These are phyloP conservation scores for Tylopilus sp. DNA, from an alignment of 1,284 basidiomycete species.

Conservation along the genomic window DNA sequence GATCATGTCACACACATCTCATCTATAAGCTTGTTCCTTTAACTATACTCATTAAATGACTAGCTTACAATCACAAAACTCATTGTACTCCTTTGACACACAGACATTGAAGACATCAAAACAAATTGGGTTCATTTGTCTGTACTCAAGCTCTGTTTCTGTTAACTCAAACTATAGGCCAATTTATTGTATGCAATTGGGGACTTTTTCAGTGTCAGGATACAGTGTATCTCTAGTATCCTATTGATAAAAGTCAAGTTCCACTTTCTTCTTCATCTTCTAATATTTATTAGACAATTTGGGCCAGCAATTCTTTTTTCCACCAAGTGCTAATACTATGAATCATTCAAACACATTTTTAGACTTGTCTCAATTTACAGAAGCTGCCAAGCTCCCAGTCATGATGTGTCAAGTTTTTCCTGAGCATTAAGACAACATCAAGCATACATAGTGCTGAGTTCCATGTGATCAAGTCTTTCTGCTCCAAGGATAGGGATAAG, in stretches of 20 bases:
- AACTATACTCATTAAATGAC: slow-evolving; percentile 21
- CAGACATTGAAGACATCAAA: not conserved
- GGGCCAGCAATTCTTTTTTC: slow-evolving; percentile 21
- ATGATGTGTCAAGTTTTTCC: slow-evolving; percentile 17
- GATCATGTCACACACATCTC: slow-evolving; percentile 36
- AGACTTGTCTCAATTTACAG: slow-evolving; percentile 5
- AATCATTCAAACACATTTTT: slow-evolving; percentile 25
- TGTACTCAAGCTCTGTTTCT: too few relatives aligned
- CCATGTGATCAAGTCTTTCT: too few relatives aligned
- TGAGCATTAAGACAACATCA: slow-evolving; percentile 11
- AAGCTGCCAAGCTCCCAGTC: slow-evolving; percentile 17
- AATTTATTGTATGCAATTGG: slow-evolving; percentile 20
- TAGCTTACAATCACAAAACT: slow-evolving; percentile 39
- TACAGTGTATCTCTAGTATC: slow-evolving; percentile 23
- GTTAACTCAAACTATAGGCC: slow-evolving; percentile 1
- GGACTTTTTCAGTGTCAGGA: slow-evolving; percentile 18
- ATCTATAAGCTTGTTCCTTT: slow-evolving; percentile 36
- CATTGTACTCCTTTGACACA: slow-evolving; percentile 24
- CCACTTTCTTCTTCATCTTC: slow-evolving; percentile 25
- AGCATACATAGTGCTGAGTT: slow-evolving; percentile 3
- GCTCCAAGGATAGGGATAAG: too few relatives aligned
- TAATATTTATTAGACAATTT: slow-evolving; percentile 15
- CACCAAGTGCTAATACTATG: slow-evolving; percentile 12
- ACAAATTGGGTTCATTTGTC: not conserved
- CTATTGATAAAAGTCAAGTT: slow-evolving; percentile 24